Evolutionary conservation across 2,329 filamentous ascomycete species (phyloP), one percentile per base, ranked within the genome.

Genomic region (Exophiala viscosa): DNA sequence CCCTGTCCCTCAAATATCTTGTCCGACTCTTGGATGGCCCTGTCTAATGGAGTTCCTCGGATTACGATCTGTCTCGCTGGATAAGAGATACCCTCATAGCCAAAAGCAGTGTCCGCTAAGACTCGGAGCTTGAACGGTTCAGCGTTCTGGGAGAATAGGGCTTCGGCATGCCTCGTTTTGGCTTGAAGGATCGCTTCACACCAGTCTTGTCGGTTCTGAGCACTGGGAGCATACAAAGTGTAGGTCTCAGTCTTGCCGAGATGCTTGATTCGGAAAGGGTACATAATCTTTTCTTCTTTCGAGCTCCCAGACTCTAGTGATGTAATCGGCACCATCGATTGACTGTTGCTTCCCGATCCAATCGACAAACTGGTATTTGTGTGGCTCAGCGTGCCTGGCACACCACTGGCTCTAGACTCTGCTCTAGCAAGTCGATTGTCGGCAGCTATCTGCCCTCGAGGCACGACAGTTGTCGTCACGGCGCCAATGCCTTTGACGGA

Each of bases 241-340:
- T 96, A 97, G 0, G 89, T 85, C 62, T 96, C 91, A 43, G 73
- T 68, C 57, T 95, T 88, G 10, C 95, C 93, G 15, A 99, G 80
- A 72, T 99, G 93, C 73, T 96, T 96, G 67, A 99, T 83, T 60
- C 85, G 85, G 82, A 99, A 99, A 0, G 95, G 93, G 67, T 91
- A 99, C 62, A 99, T 73, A 41, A 93, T 87, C 68, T 86, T 89
- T 66, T 89, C 85, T 60, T 95, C 88, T 57, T 83, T 87, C 23
- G 78, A 72, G 32, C 67, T 72, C 36, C 65, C 65, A 9, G 46
- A 50, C 4, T 84, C 82, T 14, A 80, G 66, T 2, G 73, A 70
- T 1, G 74, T 76, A 9, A 67, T 69, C 5, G 74, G 69, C 10
- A 75, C 73, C 42, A 79, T 66, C 1, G 73, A 75, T 47, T 75